phyloP scores from a whole-genome alignment of 768 basidiomycete genomes.

The Xerocomus spinulosus region DNA sequence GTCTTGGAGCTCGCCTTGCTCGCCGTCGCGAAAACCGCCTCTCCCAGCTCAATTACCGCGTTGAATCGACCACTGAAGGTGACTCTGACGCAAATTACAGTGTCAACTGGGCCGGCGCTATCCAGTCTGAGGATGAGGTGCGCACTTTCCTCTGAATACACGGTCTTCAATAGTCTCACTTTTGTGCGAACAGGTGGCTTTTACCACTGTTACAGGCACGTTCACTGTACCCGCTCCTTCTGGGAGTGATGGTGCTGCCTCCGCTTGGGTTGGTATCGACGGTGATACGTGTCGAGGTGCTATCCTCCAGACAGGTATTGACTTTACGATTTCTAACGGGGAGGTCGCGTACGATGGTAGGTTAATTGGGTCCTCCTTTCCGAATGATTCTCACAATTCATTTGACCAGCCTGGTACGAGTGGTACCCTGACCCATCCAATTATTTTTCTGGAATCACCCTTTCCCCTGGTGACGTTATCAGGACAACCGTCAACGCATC shows the following conservation, averaged over 20 bases:
- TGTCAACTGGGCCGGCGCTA: conserved; percentile 19
- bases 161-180: not conserved
- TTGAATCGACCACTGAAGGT: not conserved
- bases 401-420: conserved; percentile 20
- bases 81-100: conserved; percentile 12
- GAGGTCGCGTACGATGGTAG: conserved; percentile 10
- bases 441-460: conserved; percentile 12
- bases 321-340: conserved; percentile 3
- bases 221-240: conserved; percentile 17
- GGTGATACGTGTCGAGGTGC: conserved; percentile 10
- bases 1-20: conserved; percentile 1
- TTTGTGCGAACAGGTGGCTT: conserved; percentile 13
- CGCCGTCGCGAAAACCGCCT: conserved; percentile 11
- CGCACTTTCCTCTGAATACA: not conserved
- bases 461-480: conserved; percentile 17
- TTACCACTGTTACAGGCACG: conserved; percentile 16
- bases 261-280: conserved; percentile 26
- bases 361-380: not conserved
- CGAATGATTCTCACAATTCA: not conserved
- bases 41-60: conserved; percentile 4
- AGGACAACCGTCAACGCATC: conserved; percentile 12
- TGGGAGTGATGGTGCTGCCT: conserved; percentile 9
- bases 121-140: conserved; percentile 8
- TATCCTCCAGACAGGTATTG: conserved; percentile 20
- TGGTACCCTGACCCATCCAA: conserved; percentile 17